These are phyloP conservation scores for Cytospora piceicola DNA, from an alignment of 2,329 filamentous ascomycete genomes.

Conservation along the genomic window DNA sequence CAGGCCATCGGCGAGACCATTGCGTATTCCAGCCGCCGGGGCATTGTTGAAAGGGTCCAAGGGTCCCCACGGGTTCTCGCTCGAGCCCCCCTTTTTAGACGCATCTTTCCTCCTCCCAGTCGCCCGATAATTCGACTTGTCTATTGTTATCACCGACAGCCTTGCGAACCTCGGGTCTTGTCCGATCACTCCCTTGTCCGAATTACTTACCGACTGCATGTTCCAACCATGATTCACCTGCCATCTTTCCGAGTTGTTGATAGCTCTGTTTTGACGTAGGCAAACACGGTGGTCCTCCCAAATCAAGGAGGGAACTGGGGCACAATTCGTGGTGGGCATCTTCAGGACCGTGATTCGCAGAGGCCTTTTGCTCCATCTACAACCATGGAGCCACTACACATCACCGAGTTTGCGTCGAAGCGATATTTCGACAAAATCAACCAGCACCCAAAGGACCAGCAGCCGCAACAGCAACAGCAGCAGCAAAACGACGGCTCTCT, in stretches of 20 bases:
- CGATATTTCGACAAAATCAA: slow-evolving; percentile 66
- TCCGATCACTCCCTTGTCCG: slow-evolving; percentile 4
- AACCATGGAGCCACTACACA: slow-evolving; percentile 64
- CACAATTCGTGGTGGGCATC: slow-evolving; percentile 28
- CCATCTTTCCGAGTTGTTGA: slow-evolving; percentile 35
- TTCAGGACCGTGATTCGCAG: slow-evolving; percentile 4
- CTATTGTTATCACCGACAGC: not conserved
- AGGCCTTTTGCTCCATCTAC: slow-evolving; percentile 17
- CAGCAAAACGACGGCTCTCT: slow-evolving; percentile 35
- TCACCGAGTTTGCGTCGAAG: slow-evolving; percentile 69
- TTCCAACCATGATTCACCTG: slow-evolving; percentile 41
- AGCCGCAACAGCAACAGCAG: slow-evolving; percentile 42
- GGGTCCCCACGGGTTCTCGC: not conserved
- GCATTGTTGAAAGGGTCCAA: not conserved
- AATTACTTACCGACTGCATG: slow-evolving; percentile 34
- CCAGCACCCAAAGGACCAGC: slow-evolving; percentile 55
- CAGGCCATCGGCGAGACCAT: not conserved
- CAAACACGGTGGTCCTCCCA: slow-evolving; percentile 21
- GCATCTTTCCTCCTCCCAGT: not conserved
- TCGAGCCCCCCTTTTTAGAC: not conserved
- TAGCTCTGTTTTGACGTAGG: slow-evolving; percentile 28
- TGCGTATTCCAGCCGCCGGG: not conserved
- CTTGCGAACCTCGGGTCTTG: slow-evolving; percentile 7
- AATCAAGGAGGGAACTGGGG: slow-evolving; percentile 30
- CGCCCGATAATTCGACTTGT: slow-evolving; percentile 4